phyloP scores from a whole-genome alignment of 2,329 filamentous ascomycete genomes.

The Cladophialophora carrionii region DNA sequence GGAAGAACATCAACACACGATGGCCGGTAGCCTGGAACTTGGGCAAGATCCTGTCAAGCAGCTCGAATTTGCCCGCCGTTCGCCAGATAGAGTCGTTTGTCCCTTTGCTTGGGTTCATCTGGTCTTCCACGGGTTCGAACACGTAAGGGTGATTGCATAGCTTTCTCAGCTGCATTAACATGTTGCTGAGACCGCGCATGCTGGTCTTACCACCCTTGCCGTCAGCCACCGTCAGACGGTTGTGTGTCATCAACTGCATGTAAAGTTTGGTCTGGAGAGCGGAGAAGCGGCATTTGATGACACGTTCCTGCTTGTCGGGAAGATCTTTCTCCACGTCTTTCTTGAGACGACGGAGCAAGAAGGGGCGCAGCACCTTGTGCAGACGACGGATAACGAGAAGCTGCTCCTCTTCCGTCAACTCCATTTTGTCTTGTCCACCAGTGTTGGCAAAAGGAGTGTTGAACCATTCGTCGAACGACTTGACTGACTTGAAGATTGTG shows the following conservation, averaged over 20 bases:
- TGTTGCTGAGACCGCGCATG: constrained; percentile 94
- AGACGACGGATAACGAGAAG: constrained; percentile 96
- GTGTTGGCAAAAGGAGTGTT: constrained; percentile 99
- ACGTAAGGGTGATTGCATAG: constrained; percentile 99
- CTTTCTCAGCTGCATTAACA: constrained; percentile 99
- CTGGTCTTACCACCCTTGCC: constrained; percentile 94
- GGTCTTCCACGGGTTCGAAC: constrained; percentile 95
- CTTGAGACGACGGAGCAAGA: constrained; percentile 97
- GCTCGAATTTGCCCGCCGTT: constrained; percentile 94
- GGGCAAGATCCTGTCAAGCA: constrained; percentile 86
- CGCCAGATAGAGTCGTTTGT: constrained; percentile 96
- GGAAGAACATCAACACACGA: constrained; percentile 99
- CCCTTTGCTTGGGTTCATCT: constrained; percentile 87
- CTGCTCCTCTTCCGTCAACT: constrained; percentile 98
- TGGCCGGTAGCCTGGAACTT: constrained; percentile 92
- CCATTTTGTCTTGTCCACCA: constrained; percentile 97
- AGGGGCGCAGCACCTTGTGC: constrained; percentile 95
- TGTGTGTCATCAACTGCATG: constrained; percentile 95
- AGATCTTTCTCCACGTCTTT: constrained; percentile 99
- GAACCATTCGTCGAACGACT: constrained; percentile 99
- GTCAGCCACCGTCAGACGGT: constrained; percentile 91
- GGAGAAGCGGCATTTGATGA: constrained; percentile 99
- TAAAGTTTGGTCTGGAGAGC: constrained; percentile 90
- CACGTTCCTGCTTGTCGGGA: constrained; percentile 97
- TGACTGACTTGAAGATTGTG: constrained; percentile 98